Evolutionary conservation across 2,329 filamentous ascomycete genomes (phyloP).

Genomic region (Pyrenochaeta sp.): DNA sequence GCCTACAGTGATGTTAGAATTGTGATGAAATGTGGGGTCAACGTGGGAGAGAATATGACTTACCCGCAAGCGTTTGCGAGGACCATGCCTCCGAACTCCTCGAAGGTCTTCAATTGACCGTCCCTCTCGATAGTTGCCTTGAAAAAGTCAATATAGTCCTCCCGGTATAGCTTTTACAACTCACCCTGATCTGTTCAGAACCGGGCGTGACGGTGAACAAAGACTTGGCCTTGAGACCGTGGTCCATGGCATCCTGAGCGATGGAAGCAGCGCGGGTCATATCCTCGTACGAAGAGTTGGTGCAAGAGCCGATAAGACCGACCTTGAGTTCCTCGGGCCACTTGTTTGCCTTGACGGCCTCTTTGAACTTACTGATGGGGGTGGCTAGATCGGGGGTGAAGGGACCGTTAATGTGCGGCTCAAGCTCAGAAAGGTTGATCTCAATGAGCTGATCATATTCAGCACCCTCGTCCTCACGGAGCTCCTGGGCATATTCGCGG

Average conservation of each 20-base stretch:
- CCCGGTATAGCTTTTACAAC: background rate
- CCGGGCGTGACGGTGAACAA: conserved; percentile 95
- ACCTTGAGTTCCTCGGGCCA: conserved; percentile 98
- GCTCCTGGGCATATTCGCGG: conserved; percentile 81
- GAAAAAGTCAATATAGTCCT: background rate
- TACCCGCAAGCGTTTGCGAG: conserved; percentile 88
- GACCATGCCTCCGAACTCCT: conserved; percentile 94
- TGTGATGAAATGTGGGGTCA: too few relatives aligned
- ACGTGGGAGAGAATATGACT: too few relatives aligned
- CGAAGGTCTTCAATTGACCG: conserved; percentile 90
- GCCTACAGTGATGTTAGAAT: conserved; percentile 3
- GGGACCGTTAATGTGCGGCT: conserved; percentile 98
- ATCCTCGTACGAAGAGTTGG: conserved; percentile 88
- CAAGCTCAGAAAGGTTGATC: conserved; percentile 92
- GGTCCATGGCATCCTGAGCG: conserved; percentile 86
- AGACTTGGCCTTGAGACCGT: conserved; percentile 92
- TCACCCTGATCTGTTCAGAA: conserved; percentile 87
- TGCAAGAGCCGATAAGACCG: conserved; percentile 97
- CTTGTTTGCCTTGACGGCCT: conserved; percentile 90
- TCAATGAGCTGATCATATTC: conserved; percentile 97
- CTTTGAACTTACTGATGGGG: conserved; percentile 96
- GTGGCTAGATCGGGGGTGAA: conserved; percentile 99
- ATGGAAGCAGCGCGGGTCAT: conserved; percentile 95
- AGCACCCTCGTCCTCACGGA: conserved; percentile 85
- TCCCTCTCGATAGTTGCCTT: conserved; percentile 80